Base-by-base conservation (phyloP, 768 basidiomycete species). In the Boletus sensibilis region DNA sequence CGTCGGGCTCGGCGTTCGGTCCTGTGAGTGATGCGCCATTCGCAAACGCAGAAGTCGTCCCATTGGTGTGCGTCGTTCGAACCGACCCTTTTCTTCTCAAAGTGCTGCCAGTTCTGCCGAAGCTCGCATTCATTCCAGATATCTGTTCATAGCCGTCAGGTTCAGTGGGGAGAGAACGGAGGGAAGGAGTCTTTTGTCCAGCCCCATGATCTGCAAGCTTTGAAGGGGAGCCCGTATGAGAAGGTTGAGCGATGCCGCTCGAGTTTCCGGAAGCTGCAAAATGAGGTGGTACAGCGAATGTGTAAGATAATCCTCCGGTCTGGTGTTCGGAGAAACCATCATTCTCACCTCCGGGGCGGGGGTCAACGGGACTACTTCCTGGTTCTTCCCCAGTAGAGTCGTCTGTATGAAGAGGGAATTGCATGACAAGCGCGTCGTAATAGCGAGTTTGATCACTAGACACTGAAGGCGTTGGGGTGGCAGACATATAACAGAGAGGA, bases 21-120 rank as follows among this genome's bases (percentile, higher is more conserved):
- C 82, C 81, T 0, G 77, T 77, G 5, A 78, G 79, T 1, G 80
- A 81, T 10, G 83, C 80, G 1, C 85, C 86, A 43, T 78, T 76
- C 27, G 76, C 77, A 64, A 87, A 85, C 5, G 81, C 70, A 20
- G 65, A 46, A 16, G 64, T 41, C 4, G 63, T 44, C 14, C 42
- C 54, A 18, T 46, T 39, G 5, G 60, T 62, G 21, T 50, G 65
- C 21, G 45, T 45, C 13, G 64, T 70, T 35, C 69, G 64, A 37
- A 62, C 50, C 6, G 71, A 73, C 25, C 27, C 62, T 33, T 47
- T 63, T 34, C 62, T 69, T n/a, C 27, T 57, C 35, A 64, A 5
- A 9, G 20, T 13, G 4, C 42, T 31, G 33, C 38, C 48, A 3
- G 37, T 51, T 42, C 48, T 25, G 3, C 53, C 53, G 16, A 14